Evolutionary conservation across 345 rosid genomes (phyloP).

Genomic region (Lepidium aucheri): DNA sequence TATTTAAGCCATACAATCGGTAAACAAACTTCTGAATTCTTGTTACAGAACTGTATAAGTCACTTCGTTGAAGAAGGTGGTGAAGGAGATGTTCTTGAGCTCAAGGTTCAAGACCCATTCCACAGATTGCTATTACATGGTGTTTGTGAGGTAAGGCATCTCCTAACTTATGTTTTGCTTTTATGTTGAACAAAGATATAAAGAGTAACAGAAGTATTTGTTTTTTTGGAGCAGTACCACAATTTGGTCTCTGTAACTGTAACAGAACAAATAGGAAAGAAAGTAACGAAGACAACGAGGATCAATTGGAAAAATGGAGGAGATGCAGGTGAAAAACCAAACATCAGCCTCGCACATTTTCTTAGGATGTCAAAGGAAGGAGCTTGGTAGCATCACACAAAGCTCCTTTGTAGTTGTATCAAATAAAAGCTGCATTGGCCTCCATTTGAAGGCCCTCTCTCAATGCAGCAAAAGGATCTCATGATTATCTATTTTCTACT

Average conservation of each 20-base stretch:
- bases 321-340: constrained; percentile 40
- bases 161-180: neutral
- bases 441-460: neutral
- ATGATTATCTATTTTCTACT: neutral
- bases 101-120: constrained; percentile 81
- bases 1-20: neutral
- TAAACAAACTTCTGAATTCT: too few relatives aligned
- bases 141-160: constrained; percentile 66
- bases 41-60: constrained; percentile 51
- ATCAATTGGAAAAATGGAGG: constrained; percentile 52
- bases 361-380: constrained; percentile 88
- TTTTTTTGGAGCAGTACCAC: constrained; percentile 52
- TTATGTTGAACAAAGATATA: neutral
- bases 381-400: constrained; percentile 42
- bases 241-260: constrained; percentile 65
- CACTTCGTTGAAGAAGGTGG: constrained; percentile 44
- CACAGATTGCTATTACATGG: constrained; percentile 88
- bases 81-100: constrained; percentile 52
- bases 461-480: neutral
- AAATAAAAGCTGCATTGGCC: constrained; percentile 9
- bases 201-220: neutral
- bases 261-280: constrained; percentile 36
- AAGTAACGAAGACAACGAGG: constrained; percentile 49
- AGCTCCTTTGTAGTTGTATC: constrained; percentile 7
- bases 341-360: constrained; percentile 49